Evolutionary conservation across 257 asterid genomes (phyloP).

Genomic region (Ballota nigra): DNA sequence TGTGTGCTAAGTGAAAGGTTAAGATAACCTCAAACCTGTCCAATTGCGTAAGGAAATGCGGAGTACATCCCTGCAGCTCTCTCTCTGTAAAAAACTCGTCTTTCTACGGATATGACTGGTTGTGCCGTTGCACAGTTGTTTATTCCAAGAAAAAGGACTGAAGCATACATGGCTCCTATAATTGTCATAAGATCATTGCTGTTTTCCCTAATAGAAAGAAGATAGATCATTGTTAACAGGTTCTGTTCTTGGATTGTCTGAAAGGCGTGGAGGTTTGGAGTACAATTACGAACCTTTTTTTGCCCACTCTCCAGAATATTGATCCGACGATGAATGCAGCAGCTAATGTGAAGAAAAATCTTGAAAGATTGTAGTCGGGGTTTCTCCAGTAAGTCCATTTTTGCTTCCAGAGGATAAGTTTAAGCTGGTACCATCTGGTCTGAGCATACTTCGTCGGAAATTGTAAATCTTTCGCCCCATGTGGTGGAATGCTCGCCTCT

Average conservation of each 20-base stretch:
- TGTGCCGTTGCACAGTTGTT: constrained; percentile 49
- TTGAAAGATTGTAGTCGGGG: constrained; percentile 50
- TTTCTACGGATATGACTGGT: constrained; percentile 45
- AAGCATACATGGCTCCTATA: constrained; percentile 60
- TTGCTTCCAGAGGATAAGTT: constrained; percentile 49
- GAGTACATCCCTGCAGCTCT: constrained; percentile 66
- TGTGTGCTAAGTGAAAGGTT: neutral
- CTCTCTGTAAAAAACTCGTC: constrained; percentile 58
- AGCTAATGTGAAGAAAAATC: constrained; percentile 40
- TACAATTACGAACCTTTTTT: constrained; percentile 31
- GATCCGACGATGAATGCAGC: constrained; percentile 40
- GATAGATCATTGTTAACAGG: neutral
- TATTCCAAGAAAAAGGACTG: constrained; percentile 50
- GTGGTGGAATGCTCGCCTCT: constrained; percentile 37
- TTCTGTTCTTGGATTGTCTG: neutral
- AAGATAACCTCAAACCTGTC: constrained; percentile 37
- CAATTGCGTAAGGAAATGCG: constrained; percentile 58
- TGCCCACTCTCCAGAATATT: constrained; percentile 48
- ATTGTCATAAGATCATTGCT: constrained; percentile 41
- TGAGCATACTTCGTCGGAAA: constrained; percentile 45
- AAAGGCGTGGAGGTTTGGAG: neutral
- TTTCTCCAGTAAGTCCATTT: constrained; percentile 54
- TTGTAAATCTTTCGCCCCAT: constrained; percentile 39
- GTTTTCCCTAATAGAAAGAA: constrained; percentile 5
- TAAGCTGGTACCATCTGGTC: constrained; percentile 48